Base-by-base conservation (phyloP, 176 grass and related monocot genomes). In the Calamus simplicifolius region DNA sequence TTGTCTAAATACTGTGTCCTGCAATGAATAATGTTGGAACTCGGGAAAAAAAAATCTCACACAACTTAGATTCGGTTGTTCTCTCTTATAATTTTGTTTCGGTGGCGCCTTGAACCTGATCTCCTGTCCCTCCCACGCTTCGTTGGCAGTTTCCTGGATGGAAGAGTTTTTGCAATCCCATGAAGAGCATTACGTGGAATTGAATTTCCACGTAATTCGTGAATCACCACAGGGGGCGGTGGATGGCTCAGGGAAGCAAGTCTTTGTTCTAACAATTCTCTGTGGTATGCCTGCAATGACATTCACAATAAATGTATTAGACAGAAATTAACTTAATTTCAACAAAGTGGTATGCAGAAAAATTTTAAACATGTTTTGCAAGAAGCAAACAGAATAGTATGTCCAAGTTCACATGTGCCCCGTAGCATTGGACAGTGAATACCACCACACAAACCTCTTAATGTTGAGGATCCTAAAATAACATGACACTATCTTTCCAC, bases 231-330 rank as follows among this genome's bases (percentile, higher is more conserved):
- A 17, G 86, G 71, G 57, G 77, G 74, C 4, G 49, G 71, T 3
- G 58, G 82, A 48, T 50, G 79, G 58, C 62, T 74, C 21, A 84
- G 67, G 26, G 70, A 54, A 23, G 72, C 73, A 52, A 72, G 61
- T 67, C 77, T 76, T 78, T 90, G 82, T 64, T 87, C 80, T 69
- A 81, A 73, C 61, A 96, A 72, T 6, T 90, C 86, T 74, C 86
- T 86, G 68, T 96, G 91, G 58, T 96, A 96, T 17, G 83, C 65
- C 91, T 96, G 80, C 49, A 65, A 67, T 67, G 38, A n/a, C 67
- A 75, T 62, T 12, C 1, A 38, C 27, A 13, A 4, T 1, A 57
- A 27, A 59, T 35, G 5, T 4, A 21, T 21, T 16, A 10, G 57
- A 38, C 16, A 15, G 49, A 56, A 68, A 54, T 58, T 52, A 56